Conservation (phyloP, 768 basidiomycete genomes). For the Gloeopeniophorella convolvens region DNA sequence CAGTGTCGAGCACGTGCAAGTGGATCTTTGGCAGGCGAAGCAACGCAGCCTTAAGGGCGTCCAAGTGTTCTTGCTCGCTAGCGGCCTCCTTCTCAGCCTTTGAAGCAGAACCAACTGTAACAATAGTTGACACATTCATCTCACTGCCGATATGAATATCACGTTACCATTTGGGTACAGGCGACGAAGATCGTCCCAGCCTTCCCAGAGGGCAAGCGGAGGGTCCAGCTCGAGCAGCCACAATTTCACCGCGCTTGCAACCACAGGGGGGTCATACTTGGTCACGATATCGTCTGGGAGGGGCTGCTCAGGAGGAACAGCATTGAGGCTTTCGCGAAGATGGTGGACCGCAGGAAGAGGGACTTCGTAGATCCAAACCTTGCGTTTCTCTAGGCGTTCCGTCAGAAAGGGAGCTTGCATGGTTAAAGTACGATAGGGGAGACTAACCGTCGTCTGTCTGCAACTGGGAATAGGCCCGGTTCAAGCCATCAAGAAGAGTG, state of each 20-base stretch:
- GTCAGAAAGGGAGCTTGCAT: slow-evolving; percentile 1
- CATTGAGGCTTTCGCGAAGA: slow-evolving; percentile 79
- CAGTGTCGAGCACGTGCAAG: slow-evolving; percentile 68
- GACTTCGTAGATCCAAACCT: slow-evolving; percentile 93
- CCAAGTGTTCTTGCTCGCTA: slow-evolving; percentile 50
- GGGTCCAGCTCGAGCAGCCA: slow-evolving; percentile 92
- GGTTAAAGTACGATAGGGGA: too few species aligned
- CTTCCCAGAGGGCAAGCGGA: slow-evolving; percentile 77
- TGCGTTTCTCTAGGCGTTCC: slow-evolving; percentile 62
- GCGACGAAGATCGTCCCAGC: slow-evolving; percentile 86
- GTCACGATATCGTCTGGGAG: slow-evolving; percentile 50
- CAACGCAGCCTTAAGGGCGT: slow-evolving; percentile 55
- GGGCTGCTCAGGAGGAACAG: slow-evolving; percentile 46
- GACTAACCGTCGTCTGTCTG: slow-evolving; percentile 57
- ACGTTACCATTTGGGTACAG: slow-evolving; percentile 68
- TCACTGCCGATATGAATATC: neutral
- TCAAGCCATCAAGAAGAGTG: slow-evolving; percentile 57
- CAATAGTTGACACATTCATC: neutral
- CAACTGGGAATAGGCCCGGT: slow-evolving; percentile 53
- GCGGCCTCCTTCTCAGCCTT: slow-evolving; percentile 47
- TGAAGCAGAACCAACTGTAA: slow-evolving; percentile 44
- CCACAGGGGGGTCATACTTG: slow-evolving; percentile 79
- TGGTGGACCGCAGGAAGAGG: slow-evolving; percentile 79
- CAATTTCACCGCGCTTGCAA: slow-evolving; percentile 80
- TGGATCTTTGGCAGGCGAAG: slow-evolving; percentile 72